These are phyloP conservation scores for Volvariella volvacea DNA, from an alignment of 1,284 basidiomycete genomes.

Conservation along the genomic window DNA sequence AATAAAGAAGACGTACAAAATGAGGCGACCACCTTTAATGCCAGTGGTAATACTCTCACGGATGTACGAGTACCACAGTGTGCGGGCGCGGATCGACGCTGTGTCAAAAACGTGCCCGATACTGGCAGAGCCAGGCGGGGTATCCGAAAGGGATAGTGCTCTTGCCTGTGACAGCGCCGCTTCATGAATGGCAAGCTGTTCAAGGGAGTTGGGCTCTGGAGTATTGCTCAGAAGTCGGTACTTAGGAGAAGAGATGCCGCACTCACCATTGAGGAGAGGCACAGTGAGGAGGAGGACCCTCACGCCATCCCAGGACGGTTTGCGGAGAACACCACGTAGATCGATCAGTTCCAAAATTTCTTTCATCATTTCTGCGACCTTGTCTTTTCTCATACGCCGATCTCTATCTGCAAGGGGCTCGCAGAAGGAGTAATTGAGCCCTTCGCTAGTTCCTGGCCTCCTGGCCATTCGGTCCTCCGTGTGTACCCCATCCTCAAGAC, in stretches of 20 bases:
- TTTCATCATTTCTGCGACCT: slow-evolving; percentile 51
- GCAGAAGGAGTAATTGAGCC: too few relatives aligned
- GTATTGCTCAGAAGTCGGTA: not conserved
- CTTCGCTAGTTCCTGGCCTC: too few relatives aligned
- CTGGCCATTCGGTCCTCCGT: too few relatives aligned
- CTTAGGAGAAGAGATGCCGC: slow-evolving; percentile 1
- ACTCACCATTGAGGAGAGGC: slow-evolving; percentile 75
- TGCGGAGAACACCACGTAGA: slow-evolving; percentile 68
- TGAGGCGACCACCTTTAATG: slow-evolving; percentile 70
- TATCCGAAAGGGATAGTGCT: slow-evolving; percentile 53
- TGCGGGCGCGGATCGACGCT: slow-evolving; percentile 58
- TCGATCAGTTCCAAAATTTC: slow-evolving; percentile 78
- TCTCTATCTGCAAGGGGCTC: slow-evolving; percentile 7
- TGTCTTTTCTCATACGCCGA: slow-evolving; percentile 29
- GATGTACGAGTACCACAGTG: slow-evolving; percentile 83
- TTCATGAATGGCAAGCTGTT: slow-evolving; percentile 37
- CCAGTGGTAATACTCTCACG: slow-evolving; percentile 78
- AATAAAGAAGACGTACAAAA: slow-evolving; percentile 44
- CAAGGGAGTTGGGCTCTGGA: slow-evolving; percentile 33
- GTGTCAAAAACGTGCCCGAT: slow-evolving; percentile 41
- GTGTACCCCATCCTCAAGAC: not conserved
- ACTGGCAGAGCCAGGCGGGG: slow-evolving; percentile 35
- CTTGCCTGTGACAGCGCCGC: slow-evolving; percentile 49
- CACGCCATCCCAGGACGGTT: slow-evolving; percentile 82
- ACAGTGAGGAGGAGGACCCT: slow-evolving; percentile 69